Evolutionary conservation across 306 rosid species (phyloP), one percentile per base, ranked within the genome.

Genomic region (Mimosa bimucronata): DNA sequence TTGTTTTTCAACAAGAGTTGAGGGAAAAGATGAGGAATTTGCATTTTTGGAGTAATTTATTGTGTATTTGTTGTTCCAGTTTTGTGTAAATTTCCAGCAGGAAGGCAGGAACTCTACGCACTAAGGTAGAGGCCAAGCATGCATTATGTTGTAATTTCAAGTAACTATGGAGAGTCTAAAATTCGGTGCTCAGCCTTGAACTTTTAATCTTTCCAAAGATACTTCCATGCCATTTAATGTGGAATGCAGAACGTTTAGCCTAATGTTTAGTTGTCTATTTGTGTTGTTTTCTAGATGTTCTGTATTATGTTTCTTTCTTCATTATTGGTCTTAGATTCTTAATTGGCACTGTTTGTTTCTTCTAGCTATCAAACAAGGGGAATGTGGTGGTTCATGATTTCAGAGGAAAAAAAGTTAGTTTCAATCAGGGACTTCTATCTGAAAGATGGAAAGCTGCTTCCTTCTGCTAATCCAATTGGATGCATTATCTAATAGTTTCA

Each of bases 401-500:
- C 88, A 89, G 65, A 81, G 98, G 96, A 67, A 80, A 42, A 70
- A 53, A 80, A 4, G n/a, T 38, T 87, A 82, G 93, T 94, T 31
- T 88, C 97, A 30, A 82, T 94, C 50, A 89, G 93, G 79, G 93
- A 92, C 30, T 89, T 60, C 64, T 89, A 82, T 82, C 57, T 37
- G 4, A 92, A 88, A 79, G 92, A 87, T 67, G 98, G 98, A 80
- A 89, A 86, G 85, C 88, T 82, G 76, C 74, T 79, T 75, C 91
- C 89, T 61, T 31, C 85, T 57, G 11, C 72, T 26, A 92, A 83
- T n/a, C n/a, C n/a, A n/a, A n/a, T n/a, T n/a, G n/a, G n/a, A n/a
- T n/a, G n/a, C n/a, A n/a, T n/a, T n/a, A n/a, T n/a, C n/a, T n/a
- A n/a, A n/a, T 87, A 82, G 93, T 94, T 31, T 88, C 97, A 30